Base-by-base conservation (phyloP, 345 rosid species). In the Crucihimalaya himalaica region DNA sequence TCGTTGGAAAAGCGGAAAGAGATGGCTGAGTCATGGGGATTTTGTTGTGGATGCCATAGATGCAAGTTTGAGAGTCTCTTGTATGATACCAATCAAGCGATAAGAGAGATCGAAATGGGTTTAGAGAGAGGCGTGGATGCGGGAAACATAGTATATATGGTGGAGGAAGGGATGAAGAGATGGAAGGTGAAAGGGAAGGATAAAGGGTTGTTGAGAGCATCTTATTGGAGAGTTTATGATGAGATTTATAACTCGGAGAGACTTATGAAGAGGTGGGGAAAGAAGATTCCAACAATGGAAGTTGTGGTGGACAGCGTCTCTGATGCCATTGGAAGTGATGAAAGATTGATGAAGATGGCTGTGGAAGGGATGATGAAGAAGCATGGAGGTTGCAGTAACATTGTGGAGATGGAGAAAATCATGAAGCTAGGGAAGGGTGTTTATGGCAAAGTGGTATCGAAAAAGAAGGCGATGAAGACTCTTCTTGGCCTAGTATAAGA, bases 171-270 rank as follows among this genome's bases (percentile, higher is more conserved):
- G 4, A 87, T 89, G 92, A 89, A 78, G 77, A 83, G 83, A 71
- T 81, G 85, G 87, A 77, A 70, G 39, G 86, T 88, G 64, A 89
- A 88, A 80, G 91, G 97, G 34, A 88, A 74, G 48, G 93, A 85
- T 66, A 94, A 81, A 76, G 96, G 96, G 5, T 83, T 80, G 55
- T 11, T 91, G 81, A 88, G 96, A 79, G 91, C 98, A 18, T 94
- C 98, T 4, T 84, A 83, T 45, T 94, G 95, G 98, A 76, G 55
- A 39, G 84, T 81, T 5, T 94, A 91, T 51, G 61, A 64, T 12
- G 88, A 83, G 71, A 67, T 74, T 12, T 91, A 94, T 34, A 68
- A 81, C 18, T 83, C 84, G 1, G 91, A 91, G 61, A 85, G 87
- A 70, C 50, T 48, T 23, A 52, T 84, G 81, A 91, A 58, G 86